Evolutionary conservation across 768 basidiomycete genomes (phyloP).

Genomic region (Kwoniella bestiolae): DNA sequence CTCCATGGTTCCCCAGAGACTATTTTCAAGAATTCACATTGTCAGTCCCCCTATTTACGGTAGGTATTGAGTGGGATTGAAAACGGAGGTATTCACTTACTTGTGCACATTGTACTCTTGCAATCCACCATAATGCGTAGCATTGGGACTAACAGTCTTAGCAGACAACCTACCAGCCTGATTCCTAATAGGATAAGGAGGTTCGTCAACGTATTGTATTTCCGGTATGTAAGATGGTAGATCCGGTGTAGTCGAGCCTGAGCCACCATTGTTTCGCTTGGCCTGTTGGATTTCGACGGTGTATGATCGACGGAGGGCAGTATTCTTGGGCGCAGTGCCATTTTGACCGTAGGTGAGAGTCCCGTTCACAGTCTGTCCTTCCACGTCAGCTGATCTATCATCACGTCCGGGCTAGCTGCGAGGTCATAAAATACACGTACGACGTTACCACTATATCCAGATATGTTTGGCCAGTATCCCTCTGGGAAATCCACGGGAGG

Average conservation of each 20-base stretch:
- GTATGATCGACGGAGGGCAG: constrained; percentile 15
- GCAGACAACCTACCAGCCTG: constrained; percentile 67
- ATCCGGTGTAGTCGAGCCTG: background rate
- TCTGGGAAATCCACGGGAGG: constrained; percentile 20
- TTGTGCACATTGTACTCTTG: constrained; percentile 42
- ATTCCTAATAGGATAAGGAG: constrained; percentile 65
- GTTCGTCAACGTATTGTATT: constrained; percentile 25
- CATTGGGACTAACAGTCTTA: constrained; percentile 71
- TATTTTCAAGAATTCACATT: constrained; percentile 6
- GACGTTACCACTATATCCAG: constrained; percentile 16
- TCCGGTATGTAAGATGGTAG: constrained; percentile 1
- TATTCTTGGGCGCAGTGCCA: constrained; percentile 20
- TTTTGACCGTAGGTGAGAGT: constrained; percentile 17
- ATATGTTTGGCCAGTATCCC: constrained; percentile 21
- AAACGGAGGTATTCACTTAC: too few species aligned
- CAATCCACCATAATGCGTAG: constrained; percentile 68
- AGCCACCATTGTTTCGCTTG: constrained; percentile 1
- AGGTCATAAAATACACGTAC: background rate
- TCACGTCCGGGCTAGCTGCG: background rate
- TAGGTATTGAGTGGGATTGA: too few species aligned
- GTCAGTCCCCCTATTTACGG: background rate
- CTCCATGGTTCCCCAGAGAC: constrained; percentile 63
- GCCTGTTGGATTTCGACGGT: constrained; percentile 4
- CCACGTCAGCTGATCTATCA: background rate
- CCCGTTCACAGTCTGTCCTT: constrained; percentile 15